These are phyloP conservation scores for Spergularia marina DNA, from an alignment of 148 eudicot species.

Conservation along the genomic window DNA sequence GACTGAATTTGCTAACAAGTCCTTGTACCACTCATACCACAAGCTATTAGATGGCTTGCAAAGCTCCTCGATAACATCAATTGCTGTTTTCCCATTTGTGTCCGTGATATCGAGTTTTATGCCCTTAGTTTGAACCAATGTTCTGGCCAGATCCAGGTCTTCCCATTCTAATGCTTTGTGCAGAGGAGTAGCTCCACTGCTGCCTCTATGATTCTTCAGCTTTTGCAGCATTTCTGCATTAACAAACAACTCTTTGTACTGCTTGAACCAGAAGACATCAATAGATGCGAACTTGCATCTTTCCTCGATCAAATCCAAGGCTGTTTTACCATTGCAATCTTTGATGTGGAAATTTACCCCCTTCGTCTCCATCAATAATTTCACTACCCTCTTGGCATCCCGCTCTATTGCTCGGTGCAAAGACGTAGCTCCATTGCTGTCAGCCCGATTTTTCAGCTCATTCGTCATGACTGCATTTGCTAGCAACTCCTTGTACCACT, in stretches of 20 bases:
- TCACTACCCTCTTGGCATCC: neutral
- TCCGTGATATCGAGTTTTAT: no score
- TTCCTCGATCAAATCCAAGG: constrained; percentile 17
- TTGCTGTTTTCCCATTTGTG: no score
- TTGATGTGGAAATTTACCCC: constrained; percentile 5
- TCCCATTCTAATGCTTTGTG: no score
- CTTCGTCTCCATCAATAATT: constrained; percentile 6
- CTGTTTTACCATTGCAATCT: constrained; percentile 1
- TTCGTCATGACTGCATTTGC: neutral
- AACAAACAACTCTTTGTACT: neutral
- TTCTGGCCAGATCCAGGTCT: no score
- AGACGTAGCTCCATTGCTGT: constrained; percentile 12
- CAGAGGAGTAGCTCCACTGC: no score
- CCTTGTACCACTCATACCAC: neutral
- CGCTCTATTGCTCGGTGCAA: constrained; percentile 5
- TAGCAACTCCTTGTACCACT: constrained; percentile 3
- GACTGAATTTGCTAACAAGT: constrained; percentile 3
- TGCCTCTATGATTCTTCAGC: no score
- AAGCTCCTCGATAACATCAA: no score
- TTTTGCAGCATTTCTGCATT: no score
- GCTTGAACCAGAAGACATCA: constrained; percentile 1
- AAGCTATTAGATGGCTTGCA: neutral
- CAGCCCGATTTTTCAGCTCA: constrained; percentile 10
- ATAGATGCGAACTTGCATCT: neutral
- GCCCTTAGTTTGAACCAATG: no score